Evolutionary conservation across 257 asterid species (phyloP).

Genomic region (Scutellaria baicalensis): DNA sequence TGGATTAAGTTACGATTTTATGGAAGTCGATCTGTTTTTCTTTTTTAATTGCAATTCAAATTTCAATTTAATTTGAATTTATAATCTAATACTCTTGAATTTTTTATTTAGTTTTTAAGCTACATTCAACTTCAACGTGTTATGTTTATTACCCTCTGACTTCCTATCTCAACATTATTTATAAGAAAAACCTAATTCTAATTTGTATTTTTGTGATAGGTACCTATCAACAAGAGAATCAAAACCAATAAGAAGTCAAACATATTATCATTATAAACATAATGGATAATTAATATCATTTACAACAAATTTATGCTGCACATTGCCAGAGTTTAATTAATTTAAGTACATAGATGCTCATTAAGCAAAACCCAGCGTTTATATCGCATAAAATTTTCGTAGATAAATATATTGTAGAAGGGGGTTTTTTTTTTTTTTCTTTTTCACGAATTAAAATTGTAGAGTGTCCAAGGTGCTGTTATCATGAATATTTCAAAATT

Average conservation of each 20-base stretch:
- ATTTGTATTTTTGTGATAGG: background rate
- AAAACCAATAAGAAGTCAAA: background rate
- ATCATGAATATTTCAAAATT: too few relatives aligned
- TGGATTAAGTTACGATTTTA: background rate
- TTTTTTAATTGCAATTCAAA: too few relatives aligned
- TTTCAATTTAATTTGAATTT: too few relatives aligned
- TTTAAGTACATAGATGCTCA: background rate
- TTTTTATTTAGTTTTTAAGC: background rate
- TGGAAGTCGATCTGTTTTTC: too few relatives aligned
- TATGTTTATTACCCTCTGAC: background rate
- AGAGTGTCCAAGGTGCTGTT: too few relatives aligned
- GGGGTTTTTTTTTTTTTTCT: too few relatives aligned
- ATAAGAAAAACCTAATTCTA: background rate
- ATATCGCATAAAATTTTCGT: too few relatives aligned
- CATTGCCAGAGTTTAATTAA: background rate
- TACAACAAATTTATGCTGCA: background rate
- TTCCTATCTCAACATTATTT: background rate
- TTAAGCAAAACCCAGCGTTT: too few relatives aligned
- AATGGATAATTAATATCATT: background rate
- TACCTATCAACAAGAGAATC: background rate
- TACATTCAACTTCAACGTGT: background rate
- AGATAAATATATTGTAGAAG: too few relatives aligned
- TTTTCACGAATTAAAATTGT: too few relatives aligned
- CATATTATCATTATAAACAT: background rate
- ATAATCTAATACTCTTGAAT: too few relatives aligned